These are phyloP conservation scores for Maudiozyma bulderi DNA, from an alignment of 805 yeast species.

Conservation along the genomic window DNA sequence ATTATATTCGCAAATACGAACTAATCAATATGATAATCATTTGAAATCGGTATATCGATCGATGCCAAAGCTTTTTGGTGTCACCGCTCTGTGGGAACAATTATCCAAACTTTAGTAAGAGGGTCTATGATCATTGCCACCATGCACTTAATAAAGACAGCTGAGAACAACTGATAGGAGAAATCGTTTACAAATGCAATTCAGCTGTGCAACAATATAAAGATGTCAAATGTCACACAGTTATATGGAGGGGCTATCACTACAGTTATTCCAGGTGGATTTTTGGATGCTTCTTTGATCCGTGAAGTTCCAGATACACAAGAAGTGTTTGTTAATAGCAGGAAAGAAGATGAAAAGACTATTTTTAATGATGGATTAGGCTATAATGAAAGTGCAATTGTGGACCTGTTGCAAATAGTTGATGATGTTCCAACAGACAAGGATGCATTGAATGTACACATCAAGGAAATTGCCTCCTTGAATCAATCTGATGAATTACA, in stretches of 20 bases:
- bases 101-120: too few species aligned
- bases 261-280: conserved; percentile 45
- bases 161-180: too few species aligned
- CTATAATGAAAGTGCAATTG: conserved; percentile 46
- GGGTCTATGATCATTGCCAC: too few species aligned
- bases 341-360: conserved; percentile 21
- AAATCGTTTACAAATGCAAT: too few species aligned
- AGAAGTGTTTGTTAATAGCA: conserved; percentile 64
- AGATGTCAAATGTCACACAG: conserved; percentile 4
- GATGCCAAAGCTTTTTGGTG: too few species aligned
- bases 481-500: conserved; percentile 32
- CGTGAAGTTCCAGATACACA: conserved; percentile 90
- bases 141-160: too few species aligned
- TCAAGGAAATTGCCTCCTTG: conserved; percentile 43
- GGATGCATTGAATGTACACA: conserved; percentile 42
- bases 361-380: conserved; percentile 30
- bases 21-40: too few species aligned
- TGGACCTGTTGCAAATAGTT: conserved; percentile 53
- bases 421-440: conserved; percentile 27
- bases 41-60: too few species aligned
- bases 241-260: conserved; percentile 81
- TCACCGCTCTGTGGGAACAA: too few species aligned
- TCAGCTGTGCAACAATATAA: not conserved
- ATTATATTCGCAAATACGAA: not conserved
- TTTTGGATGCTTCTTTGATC: conserved; percentile 67